Base-by-base conservation (phyloP, 2,329 filamentous ascomycete species). In the Cercospora sp. region DNA sequence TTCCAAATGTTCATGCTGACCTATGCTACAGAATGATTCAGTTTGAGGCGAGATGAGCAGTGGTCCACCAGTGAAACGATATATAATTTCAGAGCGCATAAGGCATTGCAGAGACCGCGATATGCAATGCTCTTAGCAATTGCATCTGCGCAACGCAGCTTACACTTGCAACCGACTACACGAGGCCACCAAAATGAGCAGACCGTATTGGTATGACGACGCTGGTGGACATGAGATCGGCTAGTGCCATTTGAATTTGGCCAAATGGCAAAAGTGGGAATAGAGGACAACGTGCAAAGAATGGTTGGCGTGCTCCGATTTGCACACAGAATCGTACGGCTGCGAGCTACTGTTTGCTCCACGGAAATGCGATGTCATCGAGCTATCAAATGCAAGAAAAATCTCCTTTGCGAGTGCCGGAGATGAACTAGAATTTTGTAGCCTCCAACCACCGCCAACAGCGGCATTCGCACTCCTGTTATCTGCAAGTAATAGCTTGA, bases 1-100 rank as follows among this genome's bases (percentile, higher is more conserved):
- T 40, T 40, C 37, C 5, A 26, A 10, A 1, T 24, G 8, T 34
- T 37, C n/a, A 21, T 21, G 45, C 43, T 63, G 49, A 69, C 70
- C 64, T 73, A 45, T 37, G 28, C 18, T 21, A 32, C n/a, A 97
- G 94, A 78, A 97, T 98, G 94, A 94, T 98, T 62, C 95, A 99
- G 83, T 98, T 99, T 77, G 94, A 99, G 85, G 95, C 95, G 62
- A 88, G 94, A 82, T 98, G 72, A 74, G 51, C 12, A n/a, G 51
- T 24, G 37, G 21, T 9, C 5, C 9, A n/a, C 51, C 5, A 9
- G 30, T 28, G 6, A 10, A 53, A 8, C 5, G 28, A 51, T 21
- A 10, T 21, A 53, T 10, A n/a, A 34, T 13, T 9, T 4, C 3
- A 16, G 18, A 53, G 26, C 61, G 40, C n/a, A 37, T 7, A 21